phyloP scores from a whole-genome alignment of 78 protist species.

The Pigoraptor vietnamica region DNA sequence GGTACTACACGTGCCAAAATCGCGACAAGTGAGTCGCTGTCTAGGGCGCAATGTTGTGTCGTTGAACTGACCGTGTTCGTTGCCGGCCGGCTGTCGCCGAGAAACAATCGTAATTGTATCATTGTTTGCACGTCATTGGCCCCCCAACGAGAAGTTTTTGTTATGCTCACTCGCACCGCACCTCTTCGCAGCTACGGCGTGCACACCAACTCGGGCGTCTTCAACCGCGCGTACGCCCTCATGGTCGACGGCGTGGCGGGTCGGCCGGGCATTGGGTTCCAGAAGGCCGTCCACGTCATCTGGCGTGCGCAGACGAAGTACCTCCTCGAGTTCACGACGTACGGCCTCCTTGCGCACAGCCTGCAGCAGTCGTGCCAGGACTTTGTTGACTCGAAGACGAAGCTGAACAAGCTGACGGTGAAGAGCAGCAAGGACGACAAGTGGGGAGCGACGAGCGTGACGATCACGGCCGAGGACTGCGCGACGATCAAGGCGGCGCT shows the following conservation, averaged over 20 bases:
- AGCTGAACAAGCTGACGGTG: neutral
- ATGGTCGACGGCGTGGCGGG: neutral
- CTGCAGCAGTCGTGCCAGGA: neutral
- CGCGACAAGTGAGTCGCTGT: neutral
- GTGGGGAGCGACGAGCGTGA: neutral
- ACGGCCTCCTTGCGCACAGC: neutral
- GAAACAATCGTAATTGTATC: too few species aligned
- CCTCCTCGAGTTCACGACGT: neutral
- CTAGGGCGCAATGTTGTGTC: too few species aligned
- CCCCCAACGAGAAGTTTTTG: too few species aligned
- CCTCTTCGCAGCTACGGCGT: neutral
- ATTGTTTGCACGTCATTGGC: too few species aligned
- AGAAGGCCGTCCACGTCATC: neutral
- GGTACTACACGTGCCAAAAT: neutral
- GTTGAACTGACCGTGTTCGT: too few species aligned
- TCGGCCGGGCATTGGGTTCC: neutral
- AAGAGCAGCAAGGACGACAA: neutral
- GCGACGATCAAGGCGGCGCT: neutral
- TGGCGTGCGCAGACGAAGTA: neutral
- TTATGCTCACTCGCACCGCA: too few species aligned
- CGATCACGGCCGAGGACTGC: neutral
- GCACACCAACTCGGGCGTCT: neutral
- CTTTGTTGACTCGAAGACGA: neutral
- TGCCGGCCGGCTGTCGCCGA: too few species aligned
- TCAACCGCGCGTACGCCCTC: neutral